phyloP scores from a whole-genome alignment of 2,329 filamentous ascomycete species.

The Verticillium dahliae region DNA sequence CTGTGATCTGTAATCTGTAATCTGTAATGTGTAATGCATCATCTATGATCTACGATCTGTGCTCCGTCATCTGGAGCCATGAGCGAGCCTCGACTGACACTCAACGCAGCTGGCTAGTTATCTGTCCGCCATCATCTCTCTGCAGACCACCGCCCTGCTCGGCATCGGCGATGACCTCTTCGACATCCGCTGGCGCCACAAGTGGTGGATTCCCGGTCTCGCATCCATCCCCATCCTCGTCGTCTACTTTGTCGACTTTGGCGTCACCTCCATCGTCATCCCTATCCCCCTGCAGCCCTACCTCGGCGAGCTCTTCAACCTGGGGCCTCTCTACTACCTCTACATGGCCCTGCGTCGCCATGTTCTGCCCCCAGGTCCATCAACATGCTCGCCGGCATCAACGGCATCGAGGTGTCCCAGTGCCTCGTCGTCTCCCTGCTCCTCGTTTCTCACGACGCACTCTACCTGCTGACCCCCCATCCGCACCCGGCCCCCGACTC shows the following conservation, averaged over 20 bases:
- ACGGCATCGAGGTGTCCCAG: conserved; percentile 94
- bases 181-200: conserved; percentile 97
- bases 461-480: conserved; percentile 79
- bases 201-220: conserved; percentile 94
- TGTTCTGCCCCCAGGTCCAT: conserved; percentile 97
- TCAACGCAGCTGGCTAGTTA: conserved; percentile 75
- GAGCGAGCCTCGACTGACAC: background rate
- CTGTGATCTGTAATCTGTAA: background rate
- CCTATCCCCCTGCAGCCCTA: conserved; percentile 80
- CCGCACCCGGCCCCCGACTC: conserved; percentile 93
- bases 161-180: conserved; percentile 95
- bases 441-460: conserved; percentile 73
- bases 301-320: conserved; percentile 76
- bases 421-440: conserved; percentile 84
- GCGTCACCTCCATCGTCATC: conserved; percentile 90
- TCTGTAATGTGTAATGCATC: too few species aligned
- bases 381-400: conserved; percentile 99
- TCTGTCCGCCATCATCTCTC: conserved; percentile 84
- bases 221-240: conserved; percentile 89
- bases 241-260: conserved; percentile 98
- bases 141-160: conserved; percentile 84
- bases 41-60: too few species aligned
- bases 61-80: background rate
- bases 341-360: conserved; percentile 97
- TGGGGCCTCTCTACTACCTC: conserved; percentile 79